Evolutionary conservation across 202 grass and related monocot species (phyloP).

Genomic region (Bolboschoenoplectus hybrid): DNA sequence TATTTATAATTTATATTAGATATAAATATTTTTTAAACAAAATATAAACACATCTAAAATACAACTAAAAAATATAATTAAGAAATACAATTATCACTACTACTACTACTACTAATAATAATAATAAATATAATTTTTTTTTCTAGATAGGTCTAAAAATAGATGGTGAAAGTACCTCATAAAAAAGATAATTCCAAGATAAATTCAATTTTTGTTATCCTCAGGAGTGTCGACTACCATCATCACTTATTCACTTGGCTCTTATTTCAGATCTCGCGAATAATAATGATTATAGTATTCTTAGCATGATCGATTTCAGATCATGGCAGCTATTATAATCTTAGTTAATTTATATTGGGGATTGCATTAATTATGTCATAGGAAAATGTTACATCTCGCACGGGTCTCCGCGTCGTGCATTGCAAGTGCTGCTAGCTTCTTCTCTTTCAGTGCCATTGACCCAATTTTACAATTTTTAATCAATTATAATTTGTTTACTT

Average conservation of each 20-base stretch:
- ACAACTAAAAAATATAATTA: no score
- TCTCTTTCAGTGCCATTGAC: background rate
- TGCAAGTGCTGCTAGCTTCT: background rate
- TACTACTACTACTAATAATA: no score
- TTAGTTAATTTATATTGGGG: background rate
- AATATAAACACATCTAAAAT: no score
- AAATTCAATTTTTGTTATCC: background rate
- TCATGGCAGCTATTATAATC: background rate
- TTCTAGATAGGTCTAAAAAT: background rate
- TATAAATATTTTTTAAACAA: no score
- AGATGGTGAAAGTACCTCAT: background rate
- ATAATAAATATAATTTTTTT: background rate
- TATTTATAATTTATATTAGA: no score
- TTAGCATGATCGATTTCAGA: background rate
- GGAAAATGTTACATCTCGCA: background rate
- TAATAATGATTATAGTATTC: background rate
- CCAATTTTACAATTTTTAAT: background rate
- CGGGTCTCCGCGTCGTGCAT: conserved; percentile 28
- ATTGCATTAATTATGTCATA: conserved; percentile 4
- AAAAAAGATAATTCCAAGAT: background rate
- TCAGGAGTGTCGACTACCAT: no score
- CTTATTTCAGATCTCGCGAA: background rate
- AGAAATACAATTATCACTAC: no score
- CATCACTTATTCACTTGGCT: no score
- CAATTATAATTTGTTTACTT: background rate